Evolutionary conservation across 1,284 basidiomycete species (phyloP), one percentile per base, ranked within the genome.

Genomic region (Nidula niveotomentosa): DNA sequence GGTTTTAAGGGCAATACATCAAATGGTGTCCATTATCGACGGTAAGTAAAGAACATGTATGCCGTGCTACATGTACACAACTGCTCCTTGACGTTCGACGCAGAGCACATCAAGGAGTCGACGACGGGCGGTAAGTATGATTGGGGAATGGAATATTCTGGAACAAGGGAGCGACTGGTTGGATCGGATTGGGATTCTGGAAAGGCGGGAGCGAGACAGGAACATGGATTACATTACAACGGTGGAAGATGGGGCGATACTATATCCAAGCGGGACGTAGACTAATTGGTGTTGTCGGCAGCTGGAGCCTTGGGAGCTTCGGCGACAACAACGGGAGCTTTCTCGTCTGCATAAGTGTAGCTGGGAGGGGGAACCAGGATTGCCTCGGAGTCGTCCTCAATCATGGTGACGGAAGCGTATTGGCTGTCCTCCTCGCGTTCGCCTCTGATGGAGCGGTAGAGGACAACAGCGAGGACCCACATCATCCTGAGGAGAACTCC

Each of bases 401-500:
- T 56, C 35, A 65, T 53, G 33, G 57, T 54, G 51, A 68, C 53
- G 17, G 58, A 60, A n/a, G 58, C 48, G 55, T 67, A 56, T 36
- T 63, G 63, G 12, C 74, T 67, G 50, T 72, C 73, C 13, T 62
- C 62, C 15, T 65, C 65, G 8, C 59, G 57, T n/a, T 59, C 58
- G 4, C 63, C 58, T 12, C 69, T 62, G 50, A 74, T 62, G 33
- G 64, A 68, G 60, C 90, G 86, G 59, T 76, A 79, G 36, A 76
- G 62, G 58, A 92, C 69, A 57, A 91, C 72, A 36, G 75, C 67
- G 59, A 91, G 66, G 58, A 91, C 89, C 78, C 80, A 92, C 65
- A 90, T 63, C 85, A 91, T 90, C 67, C 90, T 80, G 52, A 91
- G 69, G 36, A 92, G 77, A 49, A 90, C 89, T 54, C 90, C 90